Evolutionary conservation across 2,329 filamentous ascomycete genomes (phyloP).

Genomic region (Stachybotrys chlorohalonatus): DNA sequence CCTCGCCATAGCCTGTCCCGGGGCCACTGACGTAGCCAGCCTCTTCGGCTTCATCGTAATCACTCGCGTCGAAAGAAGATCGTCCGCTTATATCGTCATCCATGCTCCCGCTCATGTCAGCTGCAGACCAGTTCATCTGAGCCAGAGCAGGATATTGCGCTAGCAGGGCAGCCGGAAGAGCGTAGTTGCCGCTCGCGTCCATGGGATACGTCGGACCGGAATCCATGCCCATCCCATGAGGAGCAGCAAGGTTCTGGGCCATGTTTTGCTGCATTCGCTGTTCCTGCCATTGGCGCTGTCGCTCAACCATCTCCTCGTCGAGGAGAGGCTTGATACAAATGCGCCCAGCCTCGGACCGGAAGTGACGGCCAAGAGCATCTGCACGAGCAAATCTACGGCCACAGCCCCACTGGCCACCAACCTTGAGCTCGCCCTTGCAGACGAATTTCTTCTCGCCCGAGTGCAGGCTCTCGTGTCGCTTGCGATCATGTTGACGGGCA

Average conservation of each 20-base stretch:
- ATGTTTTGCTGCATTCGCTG: slow-evolving; percentile 59
- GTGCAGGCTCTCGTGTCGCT: slow-evolving; percentile 91
- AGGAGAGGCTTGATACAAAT: slow-evolving; percentile 96
- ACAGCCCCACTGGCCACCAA: slow-evolving; percentile 82
- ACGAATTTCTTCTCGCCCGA: slow-evolving; percentile 98
- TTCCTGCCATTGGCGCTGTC: slow-evolving; percentile 67
- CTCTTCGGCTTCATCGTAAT: slow-evolving; percentile 67
- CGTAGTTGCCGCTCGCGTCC: slow-evolving; percentile 48
- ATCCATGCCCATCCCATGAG: slow-evolving; percentile 48
- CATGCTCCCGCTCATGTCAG: slow-evolving; percentile 58
- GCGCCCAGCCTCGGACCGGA: slow-evolving; percentile 87
- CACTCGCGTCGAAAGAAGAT: slow-evolving; percentile 74
- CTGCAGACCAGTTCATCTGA: slow-evolving; percentile 69
- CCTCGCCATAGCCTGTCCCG: slow-evolving; percentile 50
- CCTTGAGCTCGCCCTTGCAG: slow-evolving; percentile 83
- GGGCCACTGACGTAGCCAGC: slow-evolving; percentile 57
- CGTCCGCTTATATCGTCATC: slow-evolving; percentile 71
- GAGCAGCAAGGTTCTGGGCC: slow-evolving; percentile 47
- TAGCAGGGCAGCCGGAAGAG: slow-evolving; percentile 77
- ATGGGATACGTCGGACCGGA: slow-evolving; percentile 41
- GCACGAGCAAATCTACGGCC: slow-evolving; percentile 88
- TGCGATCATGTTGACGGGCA: slow-evolving; percentile 92
- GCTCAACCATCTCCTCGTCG: slow-evolving; percentile 83
- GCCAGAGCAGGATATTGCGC: slow-evolving; percentile 92
- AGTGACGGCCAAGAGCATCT: slow-evolving; percentile 88